Evolutionary conservation across 495 filamentous ascomycete species (phyloP), one percentile per base, ranked within the genome.

Genomic region (Tuber borchii): DNA sequence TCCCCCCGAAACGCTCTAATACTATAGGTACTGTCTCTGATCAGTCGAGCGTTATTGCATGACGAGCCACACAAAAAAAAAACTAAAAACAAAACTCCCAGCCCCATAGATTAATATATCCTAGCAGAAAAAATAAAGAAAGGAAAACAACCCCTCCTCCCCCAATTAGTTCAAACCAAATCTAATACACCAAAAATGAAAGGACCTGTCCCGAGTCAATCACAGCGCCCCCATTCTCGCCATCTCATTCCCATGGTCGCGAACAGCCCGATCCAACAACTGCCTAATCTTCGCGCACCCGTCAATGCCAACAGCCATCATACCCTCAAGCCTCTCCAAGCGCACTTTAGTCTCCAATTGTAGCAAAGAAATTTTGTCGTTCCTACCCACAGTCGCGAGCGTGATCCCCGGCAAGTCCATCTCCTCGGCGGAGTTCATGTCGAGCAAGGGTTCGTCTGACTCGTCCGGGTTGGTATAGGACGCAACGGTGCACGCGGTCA

Each of bases 231-330:
- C 88, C 73, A 89, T 89, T 71, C 89, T 86, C 70, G 96, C 82
- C 84, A 92, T 87, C 80, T 85, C 87, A 76, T 84, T 85, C 39
- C 92, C 92, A 82, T 90, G 90, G 77, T 85, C 86, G 82, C 89
- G 87, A 12, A 94, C 90, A 12, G 92, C 88, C 48, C 84, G 83
- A 82, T 95, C 92, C 78, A 95, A 79, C 45, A 97, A 89, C 81
- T 91, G 89, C 76, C 91, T 88, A 40, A 99, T 88, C 84, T 94
- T 91, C 84, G 89, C 91, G 84, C 96, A 98, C 61, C 94, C 95
- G 84, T 97, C 95, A 65, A 97, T 90, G 0, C 91, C 96, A 17
- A 95, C 93, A 0, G 91, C 93, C 79, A 97, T 84, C 93, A 99
- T 96, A 1, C 91, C 91, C 85, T 99, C 95, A 46, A 97, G 81